phyloP scores from a whole-genome alignment of 352 stramenopile species.

The Peronospora destructor region DNA sequence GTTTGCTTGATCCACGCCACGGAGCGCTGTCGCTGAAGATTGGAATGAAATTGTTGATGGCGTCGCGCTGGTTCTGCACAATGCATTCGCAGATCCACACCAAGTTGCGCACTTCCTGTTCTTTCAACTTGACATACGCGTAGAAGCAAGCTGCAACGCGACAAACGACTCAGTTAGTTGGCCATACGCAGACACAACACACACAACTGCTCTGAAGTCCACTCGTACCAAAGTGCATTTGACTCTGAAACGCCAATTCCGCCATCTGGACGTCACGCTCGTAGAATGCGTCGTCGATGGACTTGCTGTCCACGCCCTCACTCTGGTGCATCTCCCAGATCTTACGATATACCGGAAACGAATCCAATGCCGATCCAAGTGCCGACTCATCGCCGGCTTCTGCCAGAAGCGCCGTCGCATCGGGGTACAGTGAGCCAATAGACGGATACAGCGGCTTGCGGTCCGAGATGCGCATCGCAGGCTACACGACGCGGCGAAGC shows the following conservation, averaged over 20 bases:
- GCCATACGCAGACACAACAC: background rate
- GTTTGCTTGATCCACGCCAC: constrained; percentile 84
- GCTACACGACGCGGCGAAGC: constrained; percentile 39
- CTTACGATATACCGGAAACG: constrained; percentile 94
- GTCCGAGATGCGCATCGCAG: constrained; percentile 94
- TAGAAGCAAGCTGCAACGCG: constrained; percentile 88
- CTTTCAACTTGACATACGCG: constrained; percentile 99
- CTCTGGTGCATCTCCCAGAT: constrained; percentile 96
- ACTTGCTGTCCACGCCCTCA: constrained; percentile 91
- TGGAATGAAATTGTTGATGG: constrained; percentile 98
- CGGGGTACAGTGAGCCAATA: constrained; percentile 96
- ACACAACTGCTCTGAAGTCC: constrained; percentile 12
- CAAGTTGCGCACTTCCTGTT: constrained; percentile 99
- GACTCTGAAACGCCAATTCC: constrained; percentile 97
- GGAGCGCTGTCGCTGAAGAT: constrained; percentile 95
- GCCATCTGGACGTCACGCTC: constrained; percentile 97
- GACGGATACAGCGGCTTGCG: constrained; percentile 96
- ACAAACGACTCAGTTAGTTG: constrained; percentile 2
- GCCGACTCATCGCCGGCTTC: constrained; percentile 89
- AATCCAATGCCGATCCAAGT: constrained; percentile 84
- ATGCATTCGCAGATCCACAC: constrained; percentile 99
- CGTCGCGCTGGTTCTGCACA: constrained; percentile 97
- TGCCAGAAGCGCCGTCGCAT: constrained; percentile 90
- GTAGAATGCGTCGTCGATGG: constrained; percentile 98
- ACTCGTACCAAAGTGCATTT: constrained; percentile 95